Conservation (phyloP, 768 basidiomycete genomes). For the Chalciporus pseudorubinellus region DNA sequence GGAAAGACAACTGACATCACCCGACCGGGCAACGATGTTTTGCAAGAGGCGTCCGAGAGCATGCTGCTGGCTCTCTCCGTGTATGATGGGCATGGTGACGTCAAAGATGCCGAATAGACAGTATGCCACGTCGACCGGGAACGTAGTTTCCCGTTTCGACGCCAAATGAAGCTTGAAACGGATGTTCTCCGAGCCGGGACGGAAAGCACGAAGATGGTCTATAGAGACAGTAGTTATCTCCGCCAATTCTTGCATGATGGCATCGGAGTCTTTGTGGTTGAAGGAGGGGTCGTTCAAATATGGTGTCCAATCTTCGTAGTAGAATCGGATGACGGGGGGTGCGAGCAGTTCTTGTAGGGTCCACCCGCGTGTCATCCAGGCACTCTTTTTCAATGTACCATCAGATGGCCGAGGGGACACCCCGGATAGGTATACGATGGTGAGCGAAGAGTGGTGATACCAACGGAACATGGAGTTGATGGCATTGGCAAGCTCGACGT, state of each 20-base stretch:
- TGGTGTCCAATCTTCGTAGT: slow-evolving; percentile 20
- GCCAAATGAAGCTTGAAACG: slow-evolving; percentile 19
- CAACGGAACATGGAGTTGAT: slow-evolving; percentile 24
- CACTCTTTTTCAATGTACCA: slow-evolving; percentile 10
- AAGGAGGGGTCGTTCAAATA: slow-evolving; percentile 10
- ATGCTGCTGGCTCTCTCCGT: slow-evolving; percentile 14
- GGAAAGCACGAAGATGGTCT: slow-evolving; percentile 11
- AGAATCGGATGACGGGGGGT: slow-evolving; percentile 20
- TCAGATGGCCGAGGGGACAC: slow-evolving; percentile 6
- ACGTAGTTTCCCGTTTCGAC: slow-evolving; percentile 21
- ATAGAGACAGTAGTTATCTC: slow-evolving; percentile 4
- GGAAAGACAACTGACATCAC: slow-evolving; percentile 18
- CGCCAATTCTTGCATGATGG: slow-evolving; percentile 17
- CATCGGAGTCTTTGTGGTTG: slow-evolving; percentile 17
- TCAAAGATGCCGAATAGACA: slow-evolving; percentile 22
- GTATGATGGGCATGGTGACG: slow-evolving; percentile 12
- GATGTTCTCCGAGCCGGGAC: slow-evolving; percentile 9
- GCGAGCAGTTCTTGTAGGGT: slow-evolving; percentile 24
- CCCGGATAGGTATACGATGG: slow-evolving; percentile 17
- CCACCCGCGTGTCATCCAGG: slow-evolving; percentile 25
- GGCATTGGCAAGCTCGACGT: slow-evolving; percentile 16
- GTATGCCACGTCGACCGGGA: slow-evolving; percentile 20
- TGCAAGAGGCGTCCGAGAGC: slow-evolving; percentile 22
- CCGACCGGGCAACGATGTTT: slow-evolving; percentile 17
- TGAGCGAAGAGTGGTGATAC: slow-evolving; percentile 16